Conservation (phyloP, 805 yeast genomes). For the Yarrowia divulgata region DNA sequence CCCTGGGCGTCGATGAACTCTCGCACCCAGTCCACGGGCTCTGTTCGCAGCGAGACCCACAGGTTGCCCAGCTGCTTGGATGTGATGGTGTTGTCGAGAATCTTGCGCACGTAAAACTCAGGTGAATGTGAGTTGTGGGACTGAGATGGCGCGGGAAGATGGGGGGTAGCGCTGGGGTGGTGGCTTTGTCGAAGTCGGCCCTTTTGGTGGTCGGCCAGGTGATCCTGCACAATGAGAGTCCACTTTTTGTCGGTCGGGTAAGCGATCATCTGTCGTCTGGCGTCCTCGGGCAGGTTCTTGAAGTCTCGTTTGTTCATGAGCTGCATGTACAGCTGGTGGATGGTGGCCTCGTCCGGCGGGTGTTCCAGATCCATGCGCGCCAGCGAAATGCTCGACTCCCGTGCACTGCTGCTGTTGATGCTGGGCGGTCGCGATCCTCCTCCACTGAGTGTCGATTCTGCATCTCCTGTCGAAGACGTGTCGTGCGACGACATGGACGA, state of each 20-base stretch:
- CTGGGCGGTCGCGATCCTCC: conserved; percentile 17
- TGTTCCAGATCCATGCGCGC: conserved; percentile 57
- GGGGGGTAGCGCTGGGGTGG: conserved; percentile 41
- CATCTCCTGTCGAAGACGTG: conserved; percentile 22
- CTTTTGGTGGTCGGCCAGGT: conserved; percentile 75
- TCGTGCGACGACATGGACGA: conserved; percentile 23
- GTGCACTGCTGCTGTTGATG: not conserved
- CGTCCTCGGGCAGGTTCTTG: conserved; percentile 69
- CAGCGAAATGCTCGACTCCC: conserved; percentile 3
- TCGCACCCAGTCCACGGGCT: conserved; percentile 82
- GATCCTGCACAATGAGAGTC: conserved; percentile 89
- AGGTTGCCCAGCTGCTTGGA: conserved; percentile 77
- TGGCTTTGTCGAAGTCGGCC: conserved; percentile 50
- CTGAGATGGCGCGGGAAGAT: conserved; percentile 11
- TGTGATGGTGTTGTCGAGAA: conserved; percentile 73
- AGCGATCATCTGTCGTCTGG: conserved; percentile 75
- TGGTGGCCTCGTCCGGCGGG: conserved; percentile 69
- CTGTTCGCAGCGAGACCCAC: conserved; percentile 92
- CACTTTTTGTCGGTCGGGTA: conserved; percentile 84
- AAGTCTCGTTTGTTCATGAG: conserved; percentile 80
- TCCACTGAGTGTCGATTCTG: conserved; percentile 8
- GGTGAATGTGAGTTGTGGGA: conserved; percentile 58
- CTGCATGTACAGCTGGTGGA: conserved; percentile 77
- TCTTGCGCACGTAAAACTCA: conserved; percentile 74
- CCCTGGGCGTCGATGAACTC: conserved; percentile 83